Base-by-base conservation (phyloP, 2,329 filamentous ascomycete species). In the Phaeosphaeria sp. region DNA sequence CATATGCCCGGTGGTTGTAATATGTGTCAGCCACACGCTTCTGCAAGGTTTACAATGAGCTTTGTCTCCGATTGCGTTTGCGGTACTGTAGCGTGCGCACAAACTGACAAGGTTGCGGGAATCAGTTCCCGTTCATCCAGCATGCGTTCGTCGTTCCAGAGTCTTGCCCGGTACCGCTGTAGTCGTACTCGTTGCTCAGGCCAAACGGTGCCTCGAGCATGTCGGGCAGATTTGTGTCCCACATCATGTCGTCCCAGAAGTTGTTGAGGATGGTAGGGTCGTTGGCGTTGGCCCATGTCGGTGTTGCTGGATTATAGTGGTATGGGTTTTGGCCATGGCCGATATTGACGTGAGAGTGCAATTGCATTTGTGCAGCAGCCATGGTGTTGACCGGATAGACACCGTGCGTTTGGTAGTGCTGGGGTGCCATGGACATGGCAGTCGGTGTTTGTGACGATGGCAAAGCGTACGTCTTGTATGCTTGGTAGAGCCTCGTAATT, bases 191-290 rank as follows among this genome's bases (percentile, higher is more conserved):
- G n/a, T 68, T 72, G 20, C 63, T 64, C 3, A 76, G 49, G 1
- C 73, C 72, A 58, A 73, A 76, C 3, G 74, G 73, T 15, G 68
- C 67, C 43, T 77, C 76, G 17, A 75, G 65, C 66, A 77, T 73
- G 53, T 78, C 75, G 4, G 74, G 74, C 20, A 77, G 52, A 44
- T 72, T 74, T 0, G 74, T 77, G 47, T 79, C 77, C 77, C 77
- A 79, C 73, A 78, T 76, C 75, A 78, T 78, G 49, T 77, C 74
- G 54, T 78, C 75, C 77, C 77, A 79, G 56, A 78, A 77, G 44
- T 71, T 68, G 42, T 72, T 73, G 55, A 77, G 65, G 4, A 71
- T 64, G 6, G 62, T 67, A 1, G 74, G 66, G 41, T 74, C 73
- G 25, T 62, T 64, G 9, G 68, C 56, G 27, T 66, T 71, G 5